These are phyloP conservation scores for Exophiala xenobiotica DNA, from an alignment of 2,329 filamentous ascomycete species.

Conservation along the genomic window DNA sequence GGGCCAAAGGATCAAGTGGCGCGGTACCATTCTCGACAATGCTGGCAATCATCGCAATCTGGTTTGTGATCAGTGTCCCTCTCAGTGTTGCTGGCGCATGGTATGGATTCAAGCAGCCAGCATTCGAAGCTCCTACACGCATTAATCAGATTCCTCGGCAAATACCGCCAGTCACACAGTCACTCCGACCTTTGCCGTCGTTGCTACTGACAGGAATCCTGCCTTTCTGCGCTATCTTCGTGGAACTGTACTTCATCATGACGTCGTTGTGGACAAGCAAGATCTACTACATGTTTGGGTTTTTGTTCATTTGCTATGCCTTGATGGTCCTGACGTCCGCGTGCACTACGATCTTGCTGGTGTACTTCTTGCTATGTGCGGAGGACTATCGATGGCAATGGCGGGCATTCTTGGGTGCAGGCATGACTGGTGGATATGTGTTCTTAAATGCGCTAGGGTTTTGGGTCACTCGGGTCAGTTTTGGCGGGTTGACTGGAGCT, in stretches of 20 bases:
- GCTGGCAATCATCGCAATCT: conserved; percentile 88
- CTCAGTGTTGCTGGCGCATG: conserved; percentile 87
- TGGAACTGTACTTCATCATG: conserved; percentile 99
- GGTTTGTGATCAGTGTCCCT: conserved; percentile 95
- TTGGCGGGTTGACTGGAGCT: conserved; percentile 79
- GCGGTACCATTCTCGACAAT: conserved; percentile 97
- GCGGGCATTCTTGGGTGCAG: conserved; percentile 88
- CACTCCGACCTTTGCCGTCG: conserved; percentile 81
- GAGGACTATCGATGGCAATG: conserved; percentile 99
- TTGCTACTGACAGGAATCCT: conserved; percentile 90
- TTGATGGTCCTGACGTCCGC: conserved; percentile 96
- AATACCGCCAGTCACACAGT: conserved; percentile 80
- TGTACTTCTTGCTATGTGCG: conserved; percentile 92
- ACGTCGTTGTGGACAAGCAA: conserved; percentile 97
- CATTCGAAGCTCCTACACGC: conserved; percentile 76
- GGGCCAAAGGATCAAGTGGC: conserved; percentile 87
- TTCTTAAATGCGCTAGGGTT: conserved; percentile 90
- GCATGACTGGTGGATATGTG: conserved; percentile 86
- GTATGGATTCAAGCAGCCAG: conserved; percentile 78
- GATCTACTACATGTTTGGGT: conserved; percentile 99
- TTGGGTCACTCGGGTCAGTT: conserved; percentile 82
- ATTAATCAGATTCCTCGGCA: conserved; percentile 98
- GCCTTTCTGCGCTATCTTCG: conserved; percentile 94
- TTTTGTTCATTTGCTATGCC: conserved; percentile 95
- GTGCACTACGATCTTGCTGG: conserved; percentile 86